These are phyloP conservation scores for Tulasnella sp. DNA, from an alignment of 768 basidiomycete genomes.

Conservation along the genomic window DNA sequence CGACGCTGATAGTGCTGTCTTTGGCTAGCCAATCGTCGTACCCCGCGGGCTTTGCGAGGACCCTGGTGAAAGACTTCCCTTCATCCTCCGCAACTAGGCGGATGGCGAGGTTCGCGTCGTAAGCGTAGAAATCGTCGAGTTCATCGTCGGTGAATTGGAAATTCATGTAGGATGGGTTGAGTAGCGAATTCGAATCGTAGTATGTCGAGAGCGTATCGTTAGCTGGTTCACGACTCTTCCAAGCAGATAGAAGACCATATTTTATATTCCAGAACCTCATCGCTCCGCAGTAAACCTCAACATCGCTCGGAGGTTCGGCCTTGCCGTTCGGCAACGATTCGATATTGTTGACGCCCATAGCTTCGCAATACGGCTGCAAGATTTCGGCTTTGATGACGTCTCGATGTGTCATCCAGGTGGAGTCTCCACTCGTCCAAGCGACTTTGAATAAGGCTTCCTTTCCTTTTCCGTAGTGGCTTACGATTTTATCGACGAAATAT, in stretches of 20 bases:
- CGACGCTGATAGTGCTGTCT: not conserved
- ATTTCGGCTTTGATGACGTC: constrained; percentile 26
- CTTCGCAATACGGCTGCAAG: constrained; percentile 29
- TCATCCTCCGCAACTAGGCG: not conserved
- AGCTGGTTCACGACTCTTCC: not conserved
- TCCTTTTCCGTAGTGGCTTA: constrained; percentile 28
- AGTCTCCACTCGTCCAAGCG: constrained; percentile 32
- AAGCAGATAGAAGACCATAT: not conserved
- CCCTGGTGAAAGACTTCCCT: not conserved
- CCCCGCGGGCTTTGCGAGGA: not conserved
- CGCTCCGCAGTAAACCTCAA: not conserved
- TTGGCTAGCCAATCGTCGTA: not conserved
- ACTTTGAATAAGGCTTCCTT: constrained; percentile 30
- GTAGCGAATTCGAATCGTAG: not conserved
- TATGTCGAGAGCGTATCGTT: not conserved
- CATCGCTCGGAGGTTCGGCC: not conserved
- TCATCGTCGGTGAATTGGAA: not conserved
- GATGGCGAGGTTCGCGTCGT: not conserved
- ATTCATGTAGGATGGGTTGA: not conserved
- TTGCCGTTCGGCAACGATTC: not conserved
- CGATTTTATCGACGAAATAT: constrained; percentile 29
- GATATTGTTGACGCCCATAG: constrained; percentile 25
- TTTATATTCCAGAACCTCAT: not conserved
- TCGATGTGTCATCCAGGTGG: constrained; percentile 32
- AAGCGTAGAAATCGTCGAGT: not conserved